Base-by-base conservation (phyloP, 495 filamentous ascomycete genomes). In the Chaetomium tenue region DNA sequence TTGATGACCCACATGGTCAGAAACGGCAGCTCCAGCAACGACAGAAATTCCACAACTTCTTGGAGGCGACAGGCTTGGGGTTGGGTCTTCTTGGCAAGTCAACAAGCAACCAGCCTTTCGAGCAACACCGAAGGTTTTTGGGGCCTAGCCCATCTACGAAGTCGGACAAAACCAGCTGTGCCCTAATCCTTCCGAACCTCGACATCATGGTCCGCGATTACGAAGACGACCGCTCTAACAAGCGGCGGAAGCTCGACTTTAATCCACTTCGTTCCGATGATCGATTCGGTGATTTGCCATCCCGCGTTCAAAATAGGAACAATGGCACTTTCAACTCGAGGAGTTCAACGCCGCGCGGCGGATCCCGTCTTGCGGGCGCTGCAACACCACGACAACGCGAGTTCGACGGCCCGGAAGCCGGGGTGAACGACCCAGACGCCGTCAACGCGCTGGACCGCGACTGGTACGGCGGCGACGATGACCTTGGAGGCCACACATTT, bases 401-500 rank as follows among this genome's bases (percentile, higher is more conserved):
- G 74, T 81, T 84, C 66, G 78, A 86, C 63, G 77, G 78, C 11
- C 83, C 83, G 0, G 82, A 84, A 63, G 75, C 80, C 0, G 74
- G 74, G 4, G 76, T 83, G 3, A 72, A 75, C 37, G 79, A 77
- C 33, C 74, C 77, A 37, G 80, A 82, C 46, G 66, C 70, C 51
- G 79, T 80, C 44, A 82, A 82, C 57, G 88, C 86, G n/a, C 79
- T 93, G n/a, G 91, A 94, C 73, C 86, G 91, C 63, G 91, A 93
- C 74, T 94, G 91, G 91, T 94, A 94, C 75, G 84, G 83, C 25
- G 89, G 86, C 37, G 91, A 93, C 68, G 90, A 93, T 67, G 85
- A 87, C 60, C 63, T 75, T 81, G 88, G 78, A 30, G 80, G 78
- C 4, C 87, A 92, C 71, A 88, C 87, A 6, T 87, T 92, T 68